Conservation (phyloP, 2,329 filamentous ascomycete species). For the Hysterium pulicare region DNA sequence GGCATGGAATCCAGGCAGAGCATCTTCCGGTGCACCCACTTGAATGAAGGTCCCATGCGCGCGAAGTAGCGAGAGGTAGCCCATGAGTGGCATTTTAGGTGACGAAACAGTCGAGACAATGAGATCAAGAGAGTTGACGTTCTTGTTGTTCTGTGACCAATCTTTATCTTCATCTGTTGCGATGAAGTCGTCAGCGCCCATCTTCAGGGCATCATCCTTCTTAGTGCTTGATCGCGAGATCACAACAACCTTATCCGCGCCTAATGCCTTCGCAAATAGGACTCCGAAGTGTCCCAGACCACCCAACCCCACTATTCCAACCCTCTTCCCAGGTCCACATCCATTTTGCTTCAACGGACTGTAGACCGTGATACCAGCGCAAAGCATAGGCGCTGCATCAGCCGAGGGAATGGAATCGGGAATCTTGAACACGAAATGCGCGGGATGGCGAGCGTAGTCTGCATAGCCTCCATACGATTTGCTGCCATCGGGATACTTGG, state of each 20-base stretch:
- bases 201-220: constrained; percentile 56
- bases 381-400: constrained; percentile 63
- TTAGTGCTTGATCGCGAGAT: constrained; percentile 61
- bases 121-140: constrained; percentile 53
- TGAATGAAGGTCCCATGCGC: constrained; percentile 62
- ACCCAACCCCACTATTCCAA: constrained; percentile 67
- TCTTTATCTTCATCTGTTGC: constrained; percentile 55
- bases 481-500: constrained; percentile 54
- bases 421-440: constrained; percentile 55
- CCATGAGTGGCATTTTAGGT: constrained; percentile 57
- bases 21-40: constrained; percentile 62
- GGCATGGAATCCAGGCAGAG: constrained; percentile 39
- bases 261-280: constrained; percentile 65
- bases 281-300: constrained; percentile 67
- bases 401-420: constrained; percentile 45
- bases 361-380: constrained; percentile 69
- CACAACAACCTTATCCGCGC: constrained; percentile 63
- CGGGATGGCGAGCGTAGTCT: constrained; percentile 48
- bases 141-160: constrained; percentile 57
- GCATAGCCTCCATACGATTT: constrained; percentile 62
- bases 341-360: constrained; percentile 62
- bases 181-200: constrained; percentile 60
- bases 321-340: constrained; percentile 62
- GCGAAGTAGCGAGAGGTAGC: constrained; percentile 60
- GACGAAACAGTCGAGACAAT: constrained; percentile 58